Percentiles rank a stretch among this genome's conserved stretches.
phyloP scores from a whole-genome alignment of 2,329 filamentous ascomycete species.

The Ophiostoma ulmi region DNA sequence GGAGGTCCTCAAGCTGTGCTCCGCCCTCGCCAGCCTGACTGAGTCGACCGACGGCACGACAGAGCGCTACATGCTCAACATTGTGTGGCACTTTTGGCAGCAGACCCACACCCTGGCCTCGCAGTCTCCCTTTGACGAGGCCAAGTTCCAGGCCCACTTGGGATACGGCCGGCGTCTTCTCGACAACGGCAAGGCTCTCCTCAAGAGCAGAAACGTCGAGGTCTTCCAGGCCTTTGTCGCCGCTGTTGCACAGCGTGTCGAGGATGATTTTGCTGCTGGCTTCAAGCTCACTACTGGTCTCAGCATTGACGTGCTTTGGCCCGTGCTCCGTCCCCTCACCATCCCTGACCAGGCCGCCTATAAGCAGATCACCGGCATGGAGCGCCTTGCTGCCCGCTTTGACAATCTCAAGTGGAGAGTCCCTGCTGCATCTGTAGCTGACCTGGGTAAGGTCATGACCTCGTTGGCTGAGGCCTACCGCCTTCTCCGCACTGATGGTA shows the following conservation, averaged over 20 bases:
- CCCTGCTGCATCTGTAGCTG: slow-evolving; percentile 43
- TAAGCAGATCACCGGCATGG: slow-evolving; percentile 46
- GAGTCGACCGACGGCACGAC: neutral
- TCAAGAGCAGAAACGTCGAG: neutral
- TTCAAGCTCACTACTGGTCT: slow-evolving; percentile 71
- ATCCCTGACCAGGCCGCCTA: slow-evolving; percentile 45
- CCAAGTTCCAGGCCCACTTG: slow-evolving; percentile 59
- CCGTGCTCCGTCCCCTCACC: slow-evolving; percentile 59
- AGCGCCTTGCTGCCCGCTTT: slow-evolving; percentile 54
- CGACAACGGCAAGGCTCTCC: neutral
- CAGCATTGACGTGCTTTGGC: slow-evolving; percentile 77
- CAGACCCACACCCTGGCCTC: slow-evolving; percentile 48
- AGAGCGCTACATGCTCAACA: slow-evolving; percentile 33
- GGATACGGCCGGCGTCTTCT: slow-evolving; percentile 43
- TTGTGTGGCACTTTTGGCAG: slow-evolving; percentile 50
- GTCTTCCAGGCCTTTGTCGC: slow-evolving; percentile 36
- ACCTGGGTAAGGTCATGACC: slow-evolving; percentile 49
- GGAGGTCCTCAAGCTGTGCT: slow-evolving; percentile 31
- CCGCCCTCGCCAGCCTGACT: neutral
- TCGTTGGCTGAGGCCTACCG: slow-evolving; percentile 54
- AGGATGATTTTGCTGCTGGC: slow-evolving; percentile 58
- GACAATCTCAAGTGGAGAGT: slow-evolving; percentile 58
- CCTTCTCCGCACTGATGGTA: slow-evolving; percentile 40
- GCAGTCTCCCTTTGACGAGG: slow-evolving; percentile 52
- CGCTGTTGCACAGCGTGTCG: slow-evolving; percentile 41